Base-by-base conservation (phyloP, 2,329 filamentous ascomycete genomes). In the Knoxdaviesia capensis region DNA sequence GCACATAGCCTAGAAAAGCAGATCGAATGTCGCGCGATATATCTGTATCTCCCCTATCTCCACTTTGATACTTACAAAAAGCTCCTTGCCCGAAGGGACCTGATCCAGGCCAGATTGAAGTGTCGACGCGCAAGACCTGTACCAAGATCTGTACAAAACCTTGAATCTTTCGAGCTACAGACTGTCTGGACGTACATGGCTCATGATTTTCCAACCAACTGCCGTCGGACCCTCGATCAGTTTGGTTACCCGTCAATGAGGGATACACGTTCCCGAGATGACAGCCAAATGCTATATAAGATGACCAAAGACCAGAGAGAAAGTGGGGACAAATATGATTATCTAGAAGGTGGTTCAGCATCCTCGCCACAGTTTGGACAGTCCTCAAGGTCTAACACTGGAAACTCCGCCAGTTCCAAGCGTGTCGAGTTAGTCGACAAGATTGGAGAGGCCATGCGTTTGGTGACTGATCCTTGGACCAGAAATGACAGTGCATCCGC, bases 261-360 rank as follows among this genome's bases (percentile, higher is more conserved):
- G 7, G 73, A 77, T 33, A 78, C 74, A 0, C 57, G 70, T 36
- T 68, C 71, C 0, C 59, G 74, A 11, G 75, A 79, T 36, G 71
- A 75, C 37, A 74, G 79, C 36, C 74, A 79, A 52, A 77, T 79
- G 69, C 55, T 79, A 6, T 79, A 77, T 53, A 79, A 79, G 48
- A 56, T 77, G 2, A 75, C 71, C 2, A 74, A 72, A 48, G 59
- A 68, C 43, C 55, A 20, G 20, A 20, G 20, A 20, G 20, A 20
- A 3, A 20, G 20, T 20, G 20, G 20, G 2, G 20, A 20, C 20
- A 20, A 20, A 20, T 2, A 20, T 2, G 20, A 20, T 20, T 20
- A 2, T 20, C 20, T 3, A 20, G 20, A 20, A 20, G 20, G 20
- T 20, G 20, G 20, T 20, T 20, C 20, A 20, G 20, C 2, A 20